Evolutionary conservation across 371 early-diverging fungal genomes (phyloP), one percentile per base, ranked within the genome.

Genomic region (Mycotypha africana): DNA sequence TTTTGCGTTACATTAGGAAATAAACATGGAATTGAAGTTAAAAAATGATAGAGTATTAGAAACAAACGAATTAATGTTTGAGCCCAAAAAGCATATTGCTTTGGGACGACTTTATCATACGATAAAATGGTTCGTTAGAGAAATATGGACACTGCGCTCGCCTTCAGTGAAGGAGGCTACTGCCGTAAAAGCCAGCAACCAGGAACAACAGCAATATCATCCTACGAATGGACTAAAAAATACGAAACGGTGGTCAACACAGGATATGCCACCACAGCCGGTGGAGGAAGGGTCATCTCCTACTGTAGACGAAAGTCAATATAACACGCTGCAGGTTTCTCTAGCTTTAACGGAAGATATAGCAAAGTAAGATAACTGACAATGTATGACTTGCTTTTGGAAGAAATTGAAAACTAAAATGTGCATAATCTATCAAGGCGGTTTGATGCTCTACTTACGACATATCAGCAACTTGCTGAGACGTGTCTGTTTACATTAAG

Each of bases 101-200:
- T 45, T 93, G 7, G 93, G 91, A 1, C 74, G 81, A 53, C 62
- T 93, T 44, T 88, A 91, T 50, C 88, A 88, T 47, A 89, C 88
- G 23, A 63, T 91, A 57, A 81, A 85, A 73, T 87, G 86, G 86
- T 81, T 86, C 57, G 75, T 78, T 9, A 70, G 79, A 14, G 86
- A 89, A 39, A 81, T 83, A 19, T 78, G 81, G 67, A 73, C 81
- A 40, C 54, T 84, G 5, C 64, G 81, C 32, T 64, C 67, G n/a
- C n/a, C n/a, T n/a, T n/a, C n/a, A n/a, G n/a, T n/a, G n/a, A n/a
- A n/a, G n/a, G n/a, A n/a, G n/a, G n/a, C n/a, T n/a, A n/a, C n/a
- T n/a, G n/a, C n/a, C n/a, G n/a, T n/a, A n/a, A n/a, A n/a, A n/a
- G n/a, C n/a, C n/a, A n/a, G n/a, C n/a, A n/a, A n/a, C n/a, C n/a